These are phyloP conservation scores for Sarcocystis neurona DNA, from an alignment of 169 alveolate species.

Conservation along the genomic window DNA sequence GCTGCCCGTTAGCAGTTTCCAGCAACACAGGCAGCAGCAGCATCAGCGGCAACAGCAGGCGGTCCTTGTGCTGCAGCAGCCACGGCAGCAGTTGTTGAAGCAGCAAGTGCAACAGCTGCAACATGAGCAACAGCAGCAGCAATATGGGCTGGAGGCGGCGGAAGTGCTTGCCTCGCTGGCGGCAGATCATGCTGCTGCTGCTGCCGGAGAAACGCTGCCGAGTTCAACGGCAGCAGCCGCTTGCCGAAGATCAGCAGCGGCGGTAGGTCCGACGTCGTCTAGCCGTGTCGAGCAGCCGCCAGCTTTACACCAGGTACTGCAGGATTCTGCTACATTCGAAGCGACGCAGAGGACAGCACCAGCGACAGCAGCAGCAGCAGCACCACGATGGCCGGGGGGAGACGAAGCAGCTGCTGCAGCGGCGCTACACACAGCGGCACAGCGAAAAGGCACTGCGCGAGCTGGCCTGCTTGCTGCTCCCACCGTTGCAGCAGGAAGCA, in stretches of 20 bases:
- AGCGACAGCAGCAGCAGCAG: neutral
- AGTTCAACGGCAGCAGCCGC: too few species aligned
- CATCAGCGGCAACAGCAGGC: constrained; percentile 32
- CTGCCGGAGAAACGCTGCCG: too few species aligned
- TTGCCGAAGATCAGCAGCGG: too few species aligned
- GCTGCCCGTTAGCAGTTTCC: constrained; percentile 21
- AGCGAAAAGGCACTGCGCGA: neutral
- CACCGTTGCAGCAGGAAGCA: too few species aligned
- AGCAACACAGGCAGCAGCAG: neutral
- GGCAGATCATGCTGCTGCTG: too few species aligned
- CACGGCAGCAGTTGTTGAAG: too few species aligned
- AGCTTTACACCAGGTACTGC: too few species aligned
- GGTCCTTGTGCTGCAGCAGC: neutral
- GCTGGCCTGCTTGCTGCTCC: neutral
- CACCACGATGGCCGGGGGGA: constrained; percentile 10
- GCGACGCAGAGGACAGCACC: neutral
- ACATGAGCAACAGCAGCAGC: constrained; percentile 9
- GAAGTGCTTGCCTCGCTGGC: neutral
- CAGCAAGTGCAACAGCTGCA: neutral
- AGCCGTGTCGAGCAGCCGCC: too few species aligned
- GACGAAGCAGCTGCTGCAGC: neutral
- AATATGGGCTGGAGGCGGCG: neutral
- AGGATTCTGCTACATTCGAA: too few species aligned
- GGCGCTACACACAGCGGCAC: neutral
- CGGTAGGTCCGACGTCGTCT: too few species aligned